phyloP scores from a whole-genome alignment of 176 grass and related monocot genomes.

The Musa itinerans region DNA sequence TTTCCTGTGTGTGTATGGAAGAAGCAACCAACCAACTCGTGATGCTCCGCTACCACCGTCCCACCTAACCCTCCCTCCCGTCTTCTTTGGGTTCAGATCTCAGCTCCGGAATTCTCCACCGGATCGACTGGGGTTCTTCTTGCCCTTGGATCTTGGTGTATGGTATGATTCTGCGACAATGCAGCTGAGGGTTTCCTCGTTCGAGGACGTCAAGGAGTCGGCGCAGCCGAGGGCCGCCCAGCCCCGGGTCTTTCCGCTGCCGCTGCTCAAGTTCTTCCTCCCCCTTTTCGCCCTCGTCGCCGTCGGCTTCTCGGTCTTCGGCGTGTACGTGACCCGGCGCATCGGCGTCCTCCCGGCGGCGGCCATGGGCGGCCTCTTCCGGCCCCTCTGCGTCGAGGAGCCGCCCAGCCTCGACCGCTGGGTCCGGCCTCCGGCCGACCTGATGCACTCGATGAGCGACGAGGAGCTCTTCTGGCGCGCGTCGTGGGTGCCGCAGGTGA shows the following conservation, averaged over 20 bases:
- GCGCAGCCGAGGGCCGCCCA: conserved; percentile 27
- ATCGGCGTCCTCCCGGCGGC: conserved; percentile 35
- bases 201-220: conserved; percentile 71
- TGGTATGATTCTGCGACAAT: conserved; percentile 19
- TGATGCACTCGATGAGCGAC: conserved; percentile 60
- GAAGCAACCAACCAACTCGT: too few relatives aligned
- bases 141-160: too few relatives aligned
- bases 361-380: not conserved
- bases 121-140: too few relatives aligned
- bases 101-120: too few relatives aligned
- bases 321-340: conserved; percentile 74
- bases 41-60: too few relatives aligned
- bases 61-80: too few relatives aligned
- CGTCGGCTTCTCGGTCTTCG: conserved; percentile 37
- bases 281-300: conserved; percentile 63
- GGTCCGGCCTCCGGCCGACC: conserved; percentile 37
- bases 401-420: conserved; percentile 44
- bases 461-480: conserved; percentile 92
- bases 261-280: conserved; percentile 62
- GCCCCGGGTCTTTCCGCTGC: conserved; percentile 31
- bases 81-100: too few relatives aligned
- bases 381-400: conserved; percentile 16
- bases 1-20: too few relatives aligned
- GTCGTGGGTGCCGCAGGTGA: conserved; percentile 51
- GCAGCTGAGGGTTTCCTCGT: conserved; percentile 61